A percentile compares a stretch with the other conserved stretches of the same genome.
Evolutionary conservation across 768 basidiomycete genomes (phyloP).

Genomic region (Lactarius hengduanensis): DNA sequence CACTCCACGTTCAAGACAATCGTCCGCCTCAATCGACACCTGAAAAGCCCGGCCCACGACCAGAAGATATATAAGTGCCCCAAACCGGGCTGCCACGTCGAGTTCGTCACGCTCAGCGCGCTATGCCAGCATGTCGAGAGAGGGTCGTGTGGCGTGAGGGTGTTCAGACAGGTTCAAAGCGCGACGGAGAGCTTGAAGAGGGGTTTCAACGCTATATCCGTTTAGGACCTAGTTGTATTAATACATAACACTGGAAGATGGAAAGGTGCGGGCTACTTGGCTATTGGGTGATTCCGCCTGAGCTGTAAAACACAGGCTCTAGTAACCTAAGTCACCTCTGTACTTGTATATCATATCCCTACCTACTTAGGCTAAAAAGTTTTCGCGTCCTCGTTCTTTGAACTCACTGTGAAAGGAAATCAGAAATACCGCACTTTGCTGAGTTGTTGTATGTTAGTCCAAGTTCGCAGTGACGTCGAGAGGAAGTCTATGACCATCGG

Average conservation of each 20-base stretch:
- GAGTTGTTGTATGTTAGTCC: neutral
- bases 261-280: too few relatives aligned
- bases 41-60: conserved; percentile 48
- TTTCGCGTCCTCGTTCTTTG: neutral
- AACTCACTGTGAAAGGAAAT: neutral
- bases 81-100: neutral
- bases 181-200: conserved; percentile 10
- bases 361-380: neutral
- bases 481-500: too few relatives aligned
- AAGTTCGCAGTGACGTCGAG: neutral
- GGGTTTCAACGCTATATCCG: neutral
- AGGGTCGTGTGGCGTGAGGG: conserved; percentile 19
- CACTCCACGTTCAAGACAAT: conserved; percentile 44
- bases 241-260: too few relatives aligned
- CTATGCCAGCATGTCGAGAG: conserved; percentile 20
- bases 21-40: conserved; percentile 53
- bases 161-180: conserved; percentile 12
- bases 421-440: neutral
- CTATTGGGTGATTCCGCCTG: neutral
- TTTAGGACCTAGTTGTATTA: neutral
- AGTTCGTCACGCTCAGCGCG: conserved; percentile 12
- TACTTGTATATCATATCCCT: too few relatives aligned
- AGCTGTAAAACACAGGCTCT: neutral
- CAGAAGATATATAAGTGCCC: conserved; percentile 17
- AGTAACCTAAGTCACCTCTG: neutral